A percentile compares a stretch with the other conserved stretches of the same genome.
These are phyloP conservation scores for Heliamphora pulchella DNA, from an alignment of 179 eudicot species.

Conservation along the genomic window DNA sequence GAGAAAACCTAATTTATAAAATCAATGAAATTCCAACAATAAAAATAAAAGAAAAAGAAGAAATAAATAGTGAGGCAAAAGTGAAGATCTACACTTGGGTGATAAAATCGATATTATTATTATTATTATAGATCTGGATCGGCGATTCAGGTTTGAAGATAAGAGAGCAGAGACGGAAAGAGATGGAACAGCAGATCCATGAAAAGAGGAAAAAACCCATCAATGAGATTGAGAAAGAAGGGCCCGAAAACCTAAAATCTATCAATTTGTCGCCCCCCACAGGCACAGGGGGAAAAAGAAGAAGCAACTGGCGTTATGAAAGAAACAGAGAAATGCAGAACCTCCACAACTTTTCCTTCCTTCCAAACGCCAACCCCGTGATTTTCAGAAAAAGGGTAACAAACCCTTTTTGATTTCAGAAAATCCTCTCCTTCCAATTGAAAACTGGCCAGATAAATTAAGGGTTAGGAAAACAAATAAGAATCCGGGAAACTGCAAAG, in stretches of 20 bases:
- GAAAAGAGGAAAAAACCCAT: background rate
- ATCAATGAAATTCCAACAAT: background rate
- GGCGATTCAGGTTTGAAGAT: background rate
- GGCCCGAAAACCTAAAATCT: background rate
- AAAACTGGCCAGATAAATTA: no score
- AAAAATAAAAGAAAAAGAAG: no score
- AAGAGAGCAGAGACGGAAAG: slow-evolving; percentile 13
- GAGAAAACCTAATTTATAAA: background rate
- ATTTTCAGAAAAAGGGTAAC: no score
- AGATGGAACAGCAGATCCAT: slow-evolving; percentile 12
- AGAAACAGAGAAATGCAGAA: background rate
- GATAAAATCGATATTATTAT: background rate
- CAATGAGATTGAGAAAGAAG: slow-evolving; percentile 6
- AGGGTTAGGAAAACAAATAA: no score
- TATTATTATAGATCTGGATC: background rate
- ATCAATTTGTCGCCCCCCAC: background rate
- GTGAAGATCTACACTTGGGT: background rate
- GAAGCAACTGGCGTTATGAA: background rate
- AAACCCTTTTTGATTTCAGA: no score
- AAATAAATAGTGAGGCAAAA: background rate
- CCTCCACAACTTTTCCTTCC: background rate
- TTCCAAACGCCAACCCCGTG: background rate
- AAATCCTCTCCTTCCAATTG: no score
- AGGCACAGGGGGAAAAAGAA: background rate
- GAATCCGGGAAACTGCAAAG: background rate